phyloP scores from a whole-genome alignment of 139 green algal species.

The Picochlorum sp. region DNA sequence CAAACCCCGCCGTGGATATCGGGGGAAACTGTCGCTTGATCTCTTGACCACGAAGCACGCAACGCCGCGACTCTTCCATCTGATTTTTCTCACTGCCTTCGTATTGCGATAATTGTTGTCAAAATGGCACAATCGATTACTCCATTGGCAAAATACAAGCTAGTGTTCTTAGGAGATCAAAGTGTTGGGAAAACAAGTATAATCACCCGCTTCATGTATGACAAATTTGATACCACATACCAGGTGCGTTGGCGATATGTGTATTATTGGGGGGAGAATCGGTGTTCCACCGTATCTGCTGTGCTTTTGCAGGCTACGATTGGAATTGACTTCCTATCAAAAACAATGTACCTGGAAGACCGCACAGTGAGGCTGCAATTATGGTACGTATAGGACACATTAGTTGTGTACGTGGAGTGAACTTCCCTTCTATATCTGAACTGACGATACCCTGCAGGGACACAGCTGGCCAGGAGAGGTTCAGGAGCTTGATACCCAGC shows the following conservation, averaged over 20 bases:
- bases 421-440: too few relatives aligned
- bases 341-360: slow-evolving; percentile 99
- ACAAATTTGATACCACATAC: slow-evolving; percentile 99
- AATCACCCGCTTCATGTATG: slow-evolving; percentile 99
- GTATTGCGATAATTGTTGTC: too few relatives aligned
- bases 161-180: slow-evolving; percentile 92
- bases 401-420: background rate
- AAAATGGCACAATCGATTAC: slow-evolving; percentile 33
- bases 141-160: slow-evolving; percentile 96
- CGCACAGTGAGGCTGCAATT: slow-evolving; percentile 95
- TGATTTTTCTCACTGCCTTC: too few relatives aligned
- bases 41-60: too few relatives aligned
- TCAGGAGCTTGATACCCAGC: slow-evolving; percentile 90
- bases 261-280: background rate
- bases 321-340: slow-evolving; percentile 98
- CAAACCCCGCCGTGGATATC: too few relatives aligned
- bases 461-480: slow-evolving; percentile 96
- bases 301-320: slow-evolving; percentile 82
- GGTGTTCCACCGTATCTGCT: too few relatives aligned
- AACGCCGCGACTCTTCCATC: too few relatives aligned
- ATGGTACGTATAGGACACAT: slow-evolving; percentile 58
- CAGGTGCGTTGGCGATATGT: slow-evolving; percentile 52
- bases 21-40: too few relatives aligned
- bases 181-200: slow-evolving; percentile 94
- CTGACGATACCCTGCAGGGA: slow-evolving; percentile 56